Base-by-base conservation (phyloP, 768 basidiomycete species). In the Favolaschia claudopus region DNA sequence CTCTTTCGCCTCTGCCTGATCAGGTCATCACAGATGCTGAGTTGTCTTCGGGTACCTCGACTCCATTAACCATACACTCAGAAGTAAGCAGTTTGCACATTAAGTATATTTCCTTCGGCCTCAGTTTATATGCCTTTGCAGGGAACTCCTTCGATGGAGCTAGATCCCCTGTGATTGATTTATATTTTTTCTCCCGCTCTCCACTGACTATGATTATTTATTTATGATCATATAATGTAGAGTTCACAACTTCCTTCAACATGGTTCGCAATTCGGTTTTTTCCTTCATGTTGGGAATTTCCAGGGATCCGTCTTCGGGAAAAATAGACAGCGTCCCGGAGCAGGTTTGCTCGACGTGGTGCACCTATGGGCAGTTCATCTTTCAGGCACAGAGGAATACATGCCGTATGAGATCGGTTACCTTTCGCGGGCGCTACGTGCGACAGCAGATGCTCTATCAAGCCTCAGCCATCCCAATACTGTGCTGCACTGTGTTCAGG, bases 231-330 rank as follows among this genome's bases (percentile, higher is more conserved):
- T n/a, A n/a, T n/a, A n/a, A n/a, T 12, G 1, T 5, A 69, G 68
- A 2, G 51, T 65, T n/a, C 55, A 47, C 34, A 61, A 60, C 27
- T 67, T 69, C 51, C 51, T 66, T 19, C 48, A 58, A 14, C 58
- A 66, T 17, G 39, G 60, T 0, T 69, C 76, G 19, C 76, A 79
- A 36, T 66, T 83, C 39, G 80, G 80, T 0, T 77, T 85, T 47
- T 85, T 84, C 69, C 73, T 87, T 52, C 65, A 82, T 55, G 43
- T 73, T 14, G 61, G 69, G 6, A 15, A 77, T 84, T 57, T 69
- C 72, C 2, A 60, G 69, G 55, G 62, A 54, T 71, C 72, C 37
- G 65, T 34, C 15, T 61, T 70, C n/a, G 69, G 72, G 13, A 59
- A 61, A 8, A 58, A 65, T 32, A 55, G 63, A 12, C 64, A 28